These are phyloP conservation scores for Odontarrhena argentea DNA, from an alignment of 345 rosid species.

Conservation along the genomic window DNA sequence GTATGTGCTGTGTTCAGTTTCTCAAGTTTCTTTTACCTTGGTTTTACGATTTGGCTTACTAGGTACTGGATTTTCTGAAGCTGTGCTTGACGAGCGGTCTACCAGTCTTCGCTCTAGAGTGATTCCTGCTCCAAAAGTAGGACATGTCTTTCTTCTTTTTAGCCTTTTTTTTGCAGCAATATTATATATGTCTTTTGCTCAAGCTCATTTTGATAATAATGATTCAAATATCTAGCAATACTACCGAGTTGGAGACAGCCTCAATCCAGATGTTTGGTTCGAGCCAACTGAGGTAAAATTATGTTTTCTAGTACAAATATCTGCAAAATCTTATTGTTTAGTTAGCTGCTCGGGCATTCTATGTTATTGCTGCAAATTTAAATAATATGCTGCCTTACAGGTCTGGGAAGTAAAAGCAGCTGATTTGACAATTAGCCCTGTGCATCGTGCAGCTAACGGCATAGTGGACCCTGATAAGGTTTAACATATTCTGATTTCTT, in stretches of 20 bases:
- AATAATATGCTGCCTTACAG: slow-evolving; percentile 42
- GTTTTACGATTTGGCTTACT: slow-evolving; percentile 23
- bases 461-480: slow-evolving; percentile 86
- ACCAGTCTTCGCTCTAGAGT: slow-evolving; percentile 79
- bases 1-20: slow-evolving; percentile 12
- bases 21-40: not conserved
- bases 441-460: slow-evolving; percentile 86
- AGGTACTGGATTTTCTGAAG: slow-evolving; percentile 94
- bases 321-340: not conserved
- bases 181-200: not conserved
- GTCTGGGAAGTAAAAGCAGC: slow-evolving; percentile 99
- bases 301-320: not conserved
- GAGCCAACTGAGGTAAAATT: slow-evolving; percentile 80
- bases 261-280: slow-evolving; percentile 93
- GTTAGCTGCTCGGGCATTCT: not conserved
- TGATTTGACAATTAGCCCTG: slow-evolving; percentile 93
- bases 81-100: slow-evolving; percentile 81
- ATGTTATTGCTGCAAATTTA: not conserved
- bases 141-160: slow-evolving; percentile 23
- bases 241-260: slow-evolving; percentile 64
- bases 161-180: slow-evolving; percentile 7
- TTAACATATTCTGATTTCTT: slow-evolving; percentile 14
- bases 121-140: slow-evolving; percentile 77
- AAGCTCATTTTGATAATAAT: slow-evolving; percentile 15
- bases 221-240: slow-evolving; percentile 57